Conservation (phyloP, 768 basidiomycete genomes). For the Panaeolus papilionaceus region DNA sequence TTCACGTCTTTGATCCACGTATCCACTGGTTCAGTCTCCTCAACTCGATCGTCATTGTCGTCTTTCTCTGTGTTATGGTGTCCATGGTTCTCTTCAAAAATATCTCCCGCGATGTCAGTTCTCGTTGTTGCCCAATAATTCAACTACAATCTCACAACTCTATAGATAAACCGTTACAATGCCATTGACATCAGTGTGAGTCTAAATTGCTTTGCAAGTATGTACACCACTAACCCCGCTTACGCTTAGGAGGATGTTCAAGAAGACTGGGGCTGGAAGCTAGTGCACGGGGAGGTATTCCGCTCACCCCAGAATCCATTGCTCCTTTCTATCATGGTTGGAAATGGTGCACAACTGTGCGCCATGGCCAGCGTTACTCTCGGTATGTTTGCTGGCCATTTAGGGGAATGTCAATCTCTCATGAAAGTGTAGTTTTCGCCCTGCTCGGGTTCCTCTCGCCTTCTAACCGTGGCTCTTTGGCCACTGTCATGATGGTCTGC, state of each 20-base stretch:
- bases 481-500: constrained; percentile 92
- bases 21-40: constrained; percentile 98
- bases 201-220: constrained; percentile 15
- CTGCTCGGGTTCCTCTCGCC: constrained; percentile 93
- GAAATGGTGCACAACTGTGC: constrained; percentile 86
- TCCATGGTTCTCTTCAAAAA: constrained; percentile 88
- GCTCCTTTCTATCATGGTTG: constrained; percentile 84
- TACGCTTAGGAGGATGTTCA: constrained; percentile 87
- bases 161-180: constrained; percentile 92
- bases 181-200: constrained; percentile 88
- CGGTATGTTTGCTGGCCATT: constrained; percentile 45
- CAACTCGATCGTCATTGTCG: constrained; percentile 90
- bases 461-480: constrained; percentile 92
- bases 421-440: constrained; percentile 72
- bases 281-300: constrained; percentile 97
- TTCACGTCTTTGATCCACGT: constrained; percentile 90
- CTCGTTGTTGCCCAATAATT: background rate
- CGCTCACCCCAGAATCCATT: constrained; percentile 80
- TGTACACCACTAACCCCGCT: constrained; percentile 16
- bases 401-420: background rate
- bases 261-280: constrained; percentile 99
- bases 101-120: constrained; percentile 84
- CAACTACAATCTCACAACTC: constrained; percentile 24
- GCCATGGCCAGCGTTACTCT: constrained; percentile 91
- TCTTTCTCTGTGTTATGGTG: constrained; percentile 94